phyloP scores from a whole-genome alignment of 495 filamentous ascomycete species.

The Penicillium steckii region DNA sequence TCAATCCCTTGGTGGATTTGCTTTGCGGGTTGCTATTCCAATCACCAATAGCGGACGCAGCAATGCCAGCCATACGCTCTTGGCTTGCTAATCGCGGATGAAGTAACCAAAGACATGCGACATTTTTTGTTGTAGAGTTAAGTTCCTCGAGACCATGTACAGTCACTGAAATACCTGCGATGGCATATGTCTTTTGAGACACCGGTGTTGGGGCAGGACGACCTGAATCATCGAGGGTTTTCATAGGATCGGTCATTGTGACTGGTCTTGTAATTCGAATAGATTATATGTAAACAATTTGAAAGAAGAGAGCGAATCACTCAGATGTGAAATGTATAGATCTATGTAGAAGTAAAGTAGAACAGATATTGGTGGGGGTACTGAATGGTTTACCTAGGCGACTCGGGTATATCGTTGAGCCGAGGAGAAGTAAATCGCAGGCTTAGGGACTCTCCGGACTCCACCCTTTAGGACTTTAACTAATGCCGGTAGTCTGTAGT shows the following conservation, averaged over 20 bases:
- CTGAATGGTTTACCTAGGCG: background rate
- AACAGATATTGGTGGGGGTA: conserved; percentile 12
- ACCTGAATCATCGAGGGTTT: conserved; percentile 25
- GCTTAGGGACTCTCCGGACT: no score
- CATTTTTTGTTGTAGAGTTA: conserved; percentile 37
- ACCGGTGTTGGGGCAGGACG: conserved; percentile 40
- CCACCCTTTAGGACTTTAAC: background rate
- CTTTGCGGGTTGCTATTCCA: conserved; percentile 50
- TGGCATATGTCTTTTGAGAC: conserved; percentile 59
- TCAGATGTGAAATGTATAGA: no score
- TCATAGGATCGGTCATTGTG: conserved; percentile 40
- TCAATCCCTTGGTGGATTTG: conserved; percentile 52
- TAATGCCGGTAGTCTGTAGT: background rate
- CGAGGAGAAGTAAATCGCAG: conserved; percentile 11
- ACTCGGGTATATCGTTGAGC: conserved; percentile 24
- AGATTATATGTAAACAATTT: background rate
- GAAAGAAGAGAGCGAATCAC: background rate
- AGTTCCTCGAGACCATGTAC: conserved; percentile 81
- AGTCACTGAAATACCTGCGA: conserved; percentile 73
- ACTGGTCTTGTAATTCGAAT: background rate
- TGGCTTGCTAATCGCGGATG: conserved; percentile 72
- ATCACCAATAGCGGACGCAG: conserved; percentile 50
- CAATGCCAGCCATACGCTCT: conserved; percentile 66
- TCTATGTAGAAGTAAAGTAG: background rate
- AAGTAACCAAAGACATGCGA: conserved; percentile 83